phyloP scores from a whole-genome alignment of 225 moss, liverwort and hornwort genomes.

The Physcomitrium patens region DNA sequence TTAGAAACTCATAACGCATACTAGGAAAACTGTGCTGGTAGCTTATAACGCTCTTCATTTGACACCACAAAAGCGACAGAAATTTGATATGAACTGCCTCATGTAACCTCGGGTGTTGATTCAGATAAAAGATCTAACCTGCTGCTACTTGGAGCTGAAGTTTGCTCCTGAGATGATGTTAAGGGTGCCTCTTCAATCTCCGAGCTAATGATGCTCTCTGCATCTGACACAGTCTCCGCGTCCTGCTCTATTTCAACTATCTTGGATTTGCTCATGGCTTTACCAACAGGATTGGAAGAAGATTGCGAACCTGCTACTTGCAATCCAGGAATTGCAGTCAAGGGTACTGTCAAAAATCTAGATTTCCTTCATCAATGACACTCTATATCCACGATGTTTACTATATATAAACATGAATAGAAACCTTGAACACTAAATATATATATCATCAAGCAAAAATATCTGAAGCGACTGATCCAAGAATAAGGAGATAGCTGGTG shows the following conservation, averaged over 20 bases:
- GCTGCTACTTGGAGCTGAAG: constrained; percentile 49
- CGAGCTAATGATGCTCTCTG: constrained; percentile 45
- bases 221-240: constrained; percentile 52
- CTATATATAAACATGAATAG: constrained; percentile 10
- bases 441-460: neutral
- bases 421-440: neutral
- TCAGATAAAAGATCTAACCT: constrained; percentile 41
- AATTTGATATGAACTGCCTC: neutral
- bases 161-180: constrained; percentile 44
- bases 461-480: constrained; percentile 10
- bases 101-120: neutral
- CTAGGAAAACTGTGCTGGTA: constrained; percentile 9
- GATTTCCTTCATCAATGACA: constrained; percentile 22
- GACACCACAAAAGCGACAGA: constrained; percentile 1
- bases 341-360: constrained; percentile 38
- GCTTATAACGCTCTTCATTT: neutral
- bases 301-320: constrained; percentile 48
- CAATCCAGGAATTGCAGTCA: constrained; percentile 48
- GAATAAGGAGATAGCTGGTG: constrained; percentile 10
- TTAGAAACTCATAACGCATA: neutral
- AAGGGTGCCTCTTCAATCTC: constrained; percentile 57
- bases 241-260: constrained; percentile 42
- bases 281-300: constrained; percentile 34
- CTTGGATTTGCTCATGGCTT: constrained; percentile 37
- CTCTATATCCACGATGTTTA: constrained; percentile 21